Evolutionary conservation across 2,329 filamentous ascomycete genomes (phyloP), one percentile per base, ranked within the genome.

Genomic region (Basipetospora chlamydospora): DNA sequence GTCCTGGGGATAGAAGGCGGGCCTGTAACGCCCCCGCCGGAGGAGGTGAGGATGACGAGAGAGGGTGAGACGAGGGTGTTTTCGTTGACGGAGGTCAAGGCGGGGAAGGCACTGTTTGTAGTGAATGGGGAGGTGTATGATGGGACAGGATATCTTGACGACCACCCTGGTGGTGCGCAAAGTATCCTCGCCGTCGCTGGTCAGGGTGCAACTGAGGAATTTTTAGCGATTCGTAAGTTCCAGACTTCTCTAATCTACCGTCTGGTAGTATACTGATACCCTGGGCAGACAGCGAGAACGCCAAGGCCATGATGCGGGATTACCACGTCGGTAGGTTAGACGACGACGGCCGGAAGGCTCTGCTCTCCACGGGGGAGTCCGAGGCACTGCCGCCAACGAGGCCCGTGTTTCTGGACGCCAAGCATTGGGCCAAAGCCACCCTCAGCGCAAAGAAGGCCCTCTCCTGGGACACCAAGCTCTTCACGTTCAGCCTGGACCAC

Each of bases 111-210:
- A 3, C 12, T 38, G 85, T 94, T 95, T 49, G 77, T 93, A 4
- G 69, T 95, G 9, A 77, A 87, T 40, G 82, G 85, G 1, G 77
- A 95, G 48, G 85, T 95, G 0, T 95, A 92, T 47, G 80, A 94
- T 48, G 87, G 86, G 5, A 87, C 81, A 1, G 57, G 60, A 2
- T 95, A 90, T 51, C 60, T 95, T 11, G 71, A 85, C 42, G 80
- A 67, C 1, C 87, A 95, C 52, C 87, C 87, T 0, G 87, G 87
- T 35, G 87, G 87, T 35, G 84, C 83, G 3, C 73, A 80, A 43
- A 90, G 83, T 48, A 94, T 95, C 50, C 67, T 80, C 37, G 78
- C 77, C 20, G 83, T 79, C 3, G 86, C 85, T n/a, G 85, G 77
- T 0, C 64, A 82, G 47, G 86, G 95, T 55, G 73, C 73, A 8